Percentiles rank a stretch among this genome's conserved stretches.
Conservation (phyloP, 441 rosid genomes). For the Syzygium syzygioides region DNA sequence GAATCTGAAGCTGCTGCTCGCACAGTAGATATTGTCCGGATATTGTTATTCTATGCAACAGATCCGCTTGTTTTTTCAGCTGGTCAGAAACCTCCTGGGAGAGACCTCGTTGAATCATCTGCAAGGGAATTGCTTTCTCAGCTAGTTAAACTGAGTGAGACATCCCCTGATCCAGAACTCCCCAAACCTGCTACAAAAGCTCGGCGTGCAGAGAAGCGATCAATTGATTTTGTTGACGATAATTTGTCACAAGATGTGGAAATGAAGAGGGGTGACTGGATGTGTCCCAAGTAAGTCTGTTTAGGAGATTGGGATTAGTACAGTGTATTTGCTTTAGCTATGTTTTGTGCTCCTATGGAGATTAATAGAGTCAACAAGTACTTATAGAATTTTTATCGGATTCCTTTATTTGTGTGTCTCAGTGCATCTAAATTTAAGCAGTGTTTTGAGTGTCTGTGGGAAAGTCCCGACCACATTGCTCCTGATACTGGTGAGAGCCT, state of each 20-base stretch:
- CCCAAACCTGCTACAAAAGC: conserved; percentile 33
- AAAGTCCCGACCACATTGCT: neutral
- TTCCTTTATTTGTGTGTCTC: neutral
- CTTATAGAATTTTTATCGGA: neutral
- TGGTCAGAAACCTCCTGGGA: conserved; percentile 43
- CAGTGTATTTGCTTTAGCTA: neutral
- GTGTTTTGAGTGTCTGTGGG: neutral
- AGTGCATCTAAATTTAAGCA: neutral
- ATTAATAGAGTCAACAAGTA: neutral
- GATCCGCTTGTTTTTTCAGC: conserved; percentile 59
- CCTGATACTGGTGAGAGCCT: neutral
- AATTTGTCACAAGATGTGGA: conserved; percentile 36
- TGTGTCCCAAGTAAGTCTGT: conserved; percentile 61
- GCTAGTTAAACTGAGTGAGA: conserved; percentile 66
- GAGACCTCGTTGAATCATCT: conserved; percentile 45
- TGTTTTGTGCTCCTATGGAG: neutral
- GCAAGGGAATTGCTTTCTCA: conserved; percentile 67
- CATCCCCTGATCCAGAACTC: conserved; percentile 39
- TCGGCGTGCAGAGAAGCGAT: conserved; percentile 13
- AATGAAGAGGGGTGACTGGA: conserved; percentile 69
- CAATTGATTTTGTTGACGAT: conserved; percentile 5
- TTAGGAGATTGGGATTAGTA: neutral
- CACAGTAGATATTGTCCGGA: conserved; percentile 77
- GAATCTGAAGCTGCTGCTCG: conserved; percentile 66
- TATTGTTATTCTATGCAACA: conserved; percentile 58